These are phyloP conservation scores for Solanum hybrid DNA, from an alignment of 305 asterid species.

Conservation along the genomic window DNA sequence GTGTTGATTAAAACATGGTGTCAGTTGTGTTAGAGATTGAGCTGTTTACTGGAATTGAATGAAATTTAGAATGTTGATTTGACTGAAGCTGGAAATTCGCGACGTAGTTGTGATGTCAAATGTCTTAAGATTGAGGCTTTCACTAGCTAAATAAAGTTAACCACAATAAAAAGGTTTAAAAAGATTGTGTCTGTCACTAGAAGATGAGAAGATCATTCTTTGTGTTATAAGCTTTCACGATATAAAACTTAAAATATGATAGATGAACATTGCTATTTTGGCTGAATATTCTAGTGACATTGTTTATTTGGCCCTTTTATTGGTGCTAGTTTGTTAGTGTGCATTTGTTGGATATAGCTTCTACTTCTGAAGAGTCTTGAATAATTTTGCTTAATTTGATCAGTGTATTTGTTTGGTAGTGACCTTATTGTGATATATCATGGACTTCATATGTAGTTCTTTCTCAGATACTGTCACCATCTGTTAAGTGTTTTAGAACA, in stretches of 20 bases:
- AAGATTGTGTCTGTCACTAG: background rate
- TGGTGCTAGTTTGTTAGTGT: background rate
- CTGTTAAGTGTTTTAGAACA: background rate
- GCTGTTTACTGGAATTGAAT: background rate
- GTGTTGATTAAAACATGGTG: background rate
- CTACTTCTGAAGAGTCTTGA: background rate
- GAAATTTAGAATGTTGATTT: background rate
- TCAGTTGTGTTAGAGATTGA: background rate
- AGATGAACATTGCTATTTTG: background rate
- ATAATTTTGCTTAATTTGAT: background rate
- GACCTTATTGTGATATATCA: background rate
- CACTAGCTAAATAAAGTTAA: background rate
- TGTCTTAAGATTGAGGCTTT: background rate
- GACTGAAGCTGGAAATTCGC: background rate
- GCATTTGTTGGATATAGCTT: background rate
- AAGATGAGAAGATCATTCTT: background rate
- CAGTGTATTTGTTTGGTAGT: background rate
- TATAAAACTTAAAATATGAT: background rate
- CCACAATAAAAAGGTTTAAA: background rate
- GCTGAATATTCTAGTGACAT: background rate
- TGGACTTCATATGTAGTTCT: background rate
- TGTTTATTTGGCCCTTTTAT: background rate
- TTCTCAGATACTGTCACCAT: background rate
- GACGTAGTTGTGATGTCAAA: background rate
- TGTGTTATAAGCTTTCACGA: background rate